phyloP scores from a whole-genome alignment of 2,329 filamentous ascomycete species.

The Aspergillus nomiae region DNA sequence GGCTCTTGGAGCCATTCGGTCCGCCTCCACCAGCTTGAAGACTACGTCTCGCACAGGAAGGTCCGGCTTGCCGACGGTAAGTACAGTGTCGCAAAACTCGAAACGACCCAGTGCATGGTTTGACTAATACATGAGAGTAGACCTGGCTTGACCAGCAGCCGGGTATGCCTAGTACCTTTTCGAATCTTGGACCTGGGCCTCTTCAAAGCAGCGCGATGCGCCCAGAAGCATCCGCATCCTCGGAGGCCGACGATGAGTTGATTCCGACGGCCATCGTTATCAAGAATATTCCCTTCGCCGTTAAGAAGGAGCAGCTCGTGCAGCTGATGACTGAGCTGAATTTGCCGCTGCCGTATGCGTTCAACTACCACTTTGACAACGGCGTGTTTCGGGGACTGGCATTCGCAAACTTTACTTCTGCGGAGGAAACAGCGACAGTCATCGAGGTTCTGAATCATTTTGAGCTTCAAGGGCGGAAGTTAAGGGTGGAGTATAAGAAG shows the following conservation, averaged over 20 bases:
- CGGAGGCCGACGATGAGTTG: conserved; percentile 70
- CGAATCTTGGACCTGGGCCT: conserved; percentile 45
- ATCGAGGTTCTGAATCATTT: conserved; percentile 95
- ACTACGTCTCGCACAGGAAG: conserved; percentile 53
- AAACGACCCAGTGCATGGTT: neutral
- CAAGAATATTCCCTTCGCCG: conserved; percentile 98
- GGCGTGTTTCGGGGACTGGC: conserved; percentile 94
- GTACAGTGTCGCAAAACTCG: conserved; percentile 37
- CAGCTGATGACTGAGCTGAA: conserved; percentile 92
- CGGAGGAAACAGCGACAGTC: conserved; percentile 88
- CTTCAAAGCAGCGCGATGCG: conserved; percentile 46
- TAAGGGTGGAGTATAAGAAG: conserved; percentile 98
- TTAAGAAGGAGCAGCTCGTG: conserved; percentile 94
- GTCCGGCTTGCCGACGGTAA: conserved; percentile 71
- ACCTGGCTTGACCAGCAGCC: conserved; percentile 64
- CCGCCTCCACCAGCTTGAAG: conserved; percentile 59
- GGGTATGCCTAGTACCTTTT: conserved; percentile 49
- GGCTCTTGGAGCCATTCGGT: conserved; percentile 64
- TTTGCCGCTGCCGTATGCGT: conserved; percentile 92
- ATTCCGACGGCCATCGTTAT: conserved; percentile 99
- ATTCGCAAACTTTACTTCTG: conserved; percentile 96
- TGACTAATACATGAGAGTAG: conserved; percentile 40
- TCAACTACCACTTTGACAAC: conserved; percentile 99
- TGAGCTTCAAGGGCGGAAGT: conserved; percentile 89
- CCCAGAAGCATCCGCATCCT: conserved; percentile 41